A percentile compares a stretch with the other conserved stretches of the same genome.
These are phyloP conservation scores for Pseudozyma pruni DNA, from an alignment of 1,284 basidiomycete species.

Conservation along the genomic window DNA sequence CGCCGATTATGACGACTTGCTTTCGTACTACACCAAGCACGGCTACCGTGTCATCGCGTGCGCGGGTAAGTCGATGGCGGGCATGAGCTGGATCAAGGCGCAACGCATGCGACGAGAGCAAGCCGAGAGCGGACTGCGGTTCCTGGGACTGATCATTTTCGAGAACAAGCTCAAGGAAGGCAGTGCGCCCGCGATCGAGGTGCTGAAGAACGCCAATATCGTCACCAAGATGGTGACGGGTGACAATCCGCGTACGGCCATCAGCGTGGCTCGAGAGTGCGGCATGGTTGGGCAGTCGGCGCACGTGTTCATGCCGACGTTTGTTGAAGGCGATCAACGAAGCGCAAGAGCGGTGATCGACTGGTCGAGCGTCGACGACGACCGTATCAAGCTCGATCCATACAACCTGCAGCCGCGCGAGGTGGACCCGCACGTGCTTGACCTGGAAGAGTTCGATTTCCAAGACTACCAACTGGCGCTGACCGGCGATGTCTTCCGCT, in stretches of 20 bases:
- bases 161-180: conserved; percentile 98
- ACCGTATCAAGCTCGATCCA: conserved; percentile 85
- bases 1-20: conserved; percentile 92
- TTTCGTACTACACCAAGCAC: conserved; percentile 96
- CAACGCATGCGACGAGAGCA: conserved; percentile 96
- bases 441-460: conserved; percentile 61
- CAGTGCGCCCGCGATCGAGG: conserved; percentile 89
- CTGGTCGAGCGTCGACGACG: conserved; percentile 94
- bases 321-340: conserved; percentile 76
- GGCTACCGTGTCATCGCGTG: conserved; percentile 98
- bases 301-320: conserved; percentile 89
- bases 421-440: conserved; percentile 58
- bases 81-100: conserved; percentile 95
- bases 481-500: conserved; percentile 96
- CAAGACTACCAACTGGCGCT: conserved; percentile 93
- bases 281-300: conserved; percentile 86
- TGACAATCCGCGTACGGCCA: conserved; percentile 95
- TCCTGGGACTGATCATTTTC: conserved; percentile 96
- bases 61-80: conserved; percentile 93
- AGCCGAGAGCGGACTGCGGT: conserved; percentile 88
- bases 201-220: conserved; percentile 86
- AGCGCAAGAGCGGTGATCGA: conserved; percentile 78
- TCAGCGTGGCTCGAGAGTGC: conserved; percentile 96
- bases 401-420: conserved; percentile 75
- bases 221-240: conserved; percentile 98